Conservation (phyloP, 495 filamentous ascomycete species). For the Podospora didyma region DNA sequence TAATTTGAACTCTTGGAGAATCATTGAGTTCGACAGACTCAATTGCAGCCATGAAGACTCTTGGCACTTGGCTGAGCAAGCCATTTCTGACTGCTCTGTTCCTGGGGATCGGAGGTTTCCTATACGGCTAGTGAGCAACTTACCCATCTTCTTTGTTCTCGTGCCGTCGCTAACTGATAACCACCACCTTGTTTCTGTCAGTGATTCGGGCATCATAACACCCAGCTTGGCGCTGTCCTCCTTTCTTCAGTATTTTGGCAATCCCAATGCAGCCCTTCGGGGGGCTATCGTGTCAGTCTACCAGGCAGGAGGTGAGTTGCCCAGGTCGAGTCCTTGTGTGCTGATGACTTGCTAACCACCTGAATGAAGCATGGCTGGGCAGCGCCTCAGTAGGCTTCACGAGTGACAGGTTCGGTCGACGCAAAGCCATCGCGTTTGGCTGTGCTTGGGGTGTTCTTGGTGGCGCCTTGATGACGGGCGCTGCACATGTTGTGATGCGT, state of each 20-base stretch:
- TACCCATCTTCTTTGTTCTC: too few species aligned
- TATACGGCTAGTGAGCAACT: conserved; percentile 31
- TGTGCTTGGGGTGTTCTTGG: conserved; percentile 43
- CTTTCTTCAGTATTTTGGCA: conserved; percentile 37
- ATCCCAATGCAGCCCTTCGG: conserved; percentile 40
- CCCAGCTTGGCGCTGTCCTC: conserved; percentile 40
- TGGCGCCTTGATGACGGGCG: conserved; percentile 47
- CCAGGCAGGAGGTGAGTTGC: conserved; percentile 25
- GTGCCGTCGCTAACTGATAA: too few species aligned
- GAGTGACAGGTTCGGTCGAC: conserved; percentile 43
- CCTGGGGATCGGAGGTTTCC: conserved; percentile 31
- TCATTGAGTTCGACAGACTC: too few species aligned
- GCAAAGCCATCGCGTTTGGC: conserved; percentile 46
- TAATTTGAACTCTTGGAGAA: too few species aligned
- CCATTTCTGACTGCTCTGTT: conserved; percentile 31
- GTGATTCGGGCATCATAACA: conserved; percentile 40
- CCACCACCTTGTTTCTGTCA: neutral
- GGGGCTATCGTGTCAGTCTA: conserved; percentile 51
- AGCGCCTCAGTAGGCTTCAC: conserved; percentile 44
- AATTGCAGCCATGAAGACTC: too few species aligned
- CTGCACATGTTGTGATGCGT: conserved; percentile 47
- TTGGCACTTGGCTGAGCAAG: conserved; percentile 22
- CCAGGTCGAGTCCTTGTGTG: neutral
- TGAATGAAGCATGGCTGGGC: conserved; percentile 40
- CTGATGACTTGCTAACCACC: neutral